These are phyloP conservation scores for Hibiscus mutabilis DNA, from an alignment of 345 rosid species.

Conservation along the genomic window DNA sequence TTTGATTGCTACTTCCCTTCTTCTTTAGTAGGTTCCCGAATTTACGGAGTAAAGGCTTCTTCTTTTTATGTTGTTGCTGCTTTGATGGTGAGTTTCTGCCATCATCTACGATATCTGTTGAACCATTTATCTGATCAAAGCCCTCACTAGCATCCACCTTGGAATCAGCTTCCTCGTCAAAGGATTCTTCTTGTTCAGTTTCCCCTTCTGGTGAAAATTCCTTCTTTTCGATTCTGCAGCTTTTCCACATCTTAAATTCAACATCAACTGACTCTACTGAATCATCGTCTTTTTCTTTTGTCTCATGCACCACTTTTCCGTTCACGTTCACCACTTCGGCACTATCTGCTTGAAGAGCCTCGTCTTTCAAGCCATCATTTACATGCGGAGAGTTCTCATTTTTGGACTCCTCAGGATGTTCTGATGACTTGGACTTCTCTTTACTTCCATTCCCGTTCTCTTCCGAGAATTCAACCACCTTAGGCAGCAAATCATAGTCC, in stretches of 20 bases:
- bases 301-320: constrained; percentile 44
- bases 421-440: constrained; percentile 43
- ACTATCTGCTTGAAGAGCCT: constrained; percentile 19
- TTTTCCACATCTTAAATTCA: constrained; percentile 95
- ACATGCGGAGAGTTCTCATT: constrained; percentile 37
- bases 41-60: constrained; percentile 81
- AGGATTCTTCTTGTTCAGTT: constrained; percentile 58
- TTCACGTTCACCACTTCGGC: constrained; percentile 37
- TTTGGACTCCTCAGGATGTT: constrained; percentile 27
- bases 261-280: constrained; percentile 66
- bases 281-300: constrained; percentile 55
- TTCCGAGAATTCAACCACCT: constrained; percentile 89
- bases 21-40: constrained; percentile 92
- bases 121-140: constrained; percentile 58
- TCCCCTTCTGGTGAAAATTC: constrained; percentile 76
- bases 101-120: constrained; percentile 48
- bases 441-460: constrained; percentile 81
- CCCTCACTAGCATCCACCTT: constrained; percentile 55
- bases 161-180: constrained; percentile 66
- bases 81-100: constrained; percentile 38
- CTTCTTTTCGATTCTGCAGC: constrained; percentile 96
- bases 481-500: constrained; percentile 92
- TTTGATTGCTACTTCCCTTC: constrained; percentile 61
- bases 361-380: constrained; percentile 21
- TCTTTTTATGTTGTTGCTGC: constrained; percentile 74